phyloP scores from a whole-genome alignment of 495 filamentous ascomycete genomes.

The Jackrogersella multiformis region DNA sequence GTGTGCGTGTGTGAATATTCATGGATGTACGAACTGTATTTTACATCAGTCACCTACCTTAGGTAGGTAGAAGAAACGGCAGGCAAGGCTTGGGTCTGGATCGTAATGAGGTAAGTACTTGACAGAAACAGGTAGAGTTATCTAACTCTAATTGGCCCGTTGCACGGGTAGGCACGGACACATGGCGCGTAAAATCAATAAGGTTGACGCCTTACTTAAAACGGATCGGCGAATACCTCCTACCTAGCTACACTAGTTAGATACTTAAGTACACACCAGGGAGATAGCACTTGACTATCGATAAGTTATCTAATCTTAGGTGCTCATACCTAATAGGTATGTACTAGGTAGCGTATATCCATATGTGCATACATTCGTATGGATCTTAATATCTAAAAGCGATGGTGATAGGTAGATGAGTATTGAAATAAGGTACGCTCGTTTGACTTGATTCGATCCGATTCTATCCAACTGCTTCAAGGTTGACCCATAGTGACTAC shows the following conservation, averaged over 20 bases:
- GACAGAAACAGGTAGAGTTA: conserved; percentile 8
- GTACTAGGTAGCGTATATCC: not conserved
- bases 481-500: too few relatives aligned
- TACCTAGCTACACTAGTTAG: not conserved
- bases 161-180: conserved; percentile 25
- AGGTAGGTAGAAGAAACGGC: not conserved
- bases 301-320: conserved; percentile 10
- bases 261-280: not conserved
- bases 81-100: conserved; percentile 9
- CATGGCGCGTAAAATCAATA: conserved; percentile 34
- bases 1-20: conserved; percentile 9
- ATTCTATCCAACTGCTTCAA: too few relatives aligned
- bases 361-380: too few relatives aligned
- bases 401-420: too few relatives aligned
- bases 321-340: not conserved
- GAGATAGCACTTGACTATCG: conserved; percentile 11
- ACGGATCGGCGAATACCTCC: conserved; percentile 1
- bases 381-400: too few relatives aligned
- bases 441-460: too few relatives aligned
- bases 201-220: conserved; percentile 36
- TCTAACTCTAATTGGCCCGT: conserved; percentile 24
- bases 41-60: too few relatives aligned
- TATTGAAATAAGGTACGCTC: too few relatives aligned
- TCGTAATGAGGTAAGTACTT: conserved; percentile 9
- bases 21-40: too few relatives aligned